phyloP scores from a whole-genome alignment of 129 eudicot species.

The Helianthus annuus region DNA sequence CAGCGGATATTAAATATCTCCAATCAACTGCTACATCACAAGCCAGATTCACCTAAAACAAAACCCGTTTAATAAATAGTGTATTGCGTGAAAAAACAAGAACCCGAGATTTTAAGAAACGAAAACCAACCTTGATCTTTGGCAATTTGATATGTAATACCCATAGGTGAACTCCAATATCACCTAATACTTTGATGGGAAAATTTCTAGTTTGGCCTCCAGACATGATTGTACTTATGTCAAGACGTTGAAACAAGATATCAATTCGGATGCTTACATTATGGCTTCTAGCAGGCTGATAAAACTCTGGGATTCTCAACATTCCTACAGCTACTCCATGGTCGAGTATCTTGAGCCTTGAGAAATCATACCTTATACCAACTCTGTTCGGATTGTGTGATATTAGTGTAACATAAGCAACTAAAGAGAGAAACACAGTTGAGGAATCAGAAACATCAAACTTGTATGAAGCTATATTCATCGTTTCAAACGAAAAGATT shows the following conservation, averaged over 20 bases:
- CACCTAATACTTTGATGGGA: slow-evolving; percentile 49
- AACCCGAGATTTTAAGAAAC: neutral
- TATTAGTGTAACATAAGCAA: slow-evolving; percentile 42
- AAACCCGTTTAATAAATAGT: neutral
- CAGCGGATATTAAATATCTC: slow-evolving; percentile 26
- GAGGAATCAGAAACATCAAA: slow-evolving; percentile 31
- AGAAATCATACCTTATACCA: slow-evolving; percentile 42
- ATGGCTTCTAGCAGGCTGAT: slow-evolving; percentile 63
- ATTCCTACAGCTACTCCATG: slow-evolving; percentile 51
- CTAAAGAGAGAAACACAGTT: slow-evolving; percentile 41
- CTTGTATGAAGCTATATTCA: slow-evolving; percentile 45
- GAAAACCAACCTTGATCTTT: slow-evolving; percentile 52
- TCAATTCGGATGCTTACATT: slow-evolving; percentile 44
- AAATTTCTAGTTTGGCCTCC: slow-evolving; percentile 24
- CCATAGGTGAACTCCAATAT: slow-evolving; percentile 41
- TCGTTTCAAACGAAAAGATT: slow-evolving; percentile 38
- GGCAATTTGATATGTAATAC: slow-evolving; percentile 45
- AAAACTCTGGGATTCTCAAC: slow-evolving; percentile 51
- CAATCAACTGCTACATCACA: slow-evolving; percentile 51
- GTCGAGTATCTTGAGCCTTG: slow-evolving; percentile 37
- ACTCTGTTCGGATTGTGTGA: slow-evolving; percentile 63
- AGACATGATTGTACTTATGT: slow-evolving; percentile 44
- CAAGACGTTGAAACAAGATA: slow-evolving; percentile 35
- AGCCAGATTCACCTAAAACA: slow-evolving; percentile 54
- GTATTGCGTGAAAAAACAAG: neutral